Evolutionary conservation across 345 rosid genomes (phyloP).

Genomic region (Melastoma malabathricum): DNA sequence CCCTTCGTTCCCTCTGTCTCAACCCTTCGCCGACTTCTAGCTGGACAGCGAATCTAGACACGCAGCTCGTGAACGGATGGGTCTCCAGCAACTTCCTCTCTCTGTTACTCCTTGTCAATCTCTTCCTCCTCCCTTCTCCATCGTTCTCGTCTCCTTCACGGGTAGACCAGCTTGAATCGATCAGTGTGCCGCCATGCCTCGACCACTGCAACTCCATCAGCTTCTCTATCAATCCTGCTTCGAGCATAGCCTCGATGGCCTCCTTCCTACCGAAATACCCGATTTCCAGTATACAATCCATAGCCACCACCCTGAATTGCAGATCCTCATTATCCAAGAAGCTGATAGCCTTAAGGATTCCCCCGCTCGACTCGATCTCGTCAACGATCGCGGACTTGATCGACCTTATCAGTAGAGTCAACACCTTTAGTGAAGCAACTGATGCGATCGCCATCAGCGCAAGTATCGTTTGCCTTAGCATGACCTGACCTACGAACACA

Average conservation of each 20-base stretch:
- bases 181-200: slow-evolving; percentile 46
- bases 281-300: slow-evolving; percentile 50
- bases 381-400: slow-evolving; percentile 56
- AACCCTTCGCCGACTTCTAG: slow-evolving; percentile 66
- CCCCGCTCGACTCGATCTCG: slow-evolving; percentile 32
- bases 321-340: slow-evolving; percentile 32
- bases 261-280: slow-evolving; percentile 58
- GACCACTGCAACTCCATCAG: slow-evolving; percentile 52
- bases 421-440: slow-evolving; percentile 20
- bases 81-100: slow-evolving; percentile 22
- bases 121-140: background rate
- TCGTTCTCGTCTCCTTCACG: slow-evolving; percentile 7
- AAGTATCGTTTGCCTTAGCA: slow-evolving; percentile 28
- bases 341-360: slow-evolving; percentile 28
- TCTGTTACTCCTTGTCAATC: slow-evolving; percentile 6
- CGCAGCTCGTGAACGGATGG: slow-evolving; percentile 58
- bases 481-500: slow-evolving; percentile 53
- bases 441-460: slow-evolving; percentile 32
- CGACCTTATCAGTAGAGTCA: slow-evolving; percentile 27
- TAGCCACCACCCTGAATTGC: slow-evolving; percentile 19
- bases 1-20: slow-evolving; percentile 57
- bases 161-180: slow-evolving; percentile 22
- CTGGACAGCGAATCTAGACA: slow-evolving; percentile 59
- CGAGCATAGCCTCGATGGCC: slow-evolving; percentile 41
- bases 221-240: slow-evolving; percentile 27